Evolutionary conservation across 352 stramenopile species (phyloP).

Genomic region (Thraustochytrium striatum): DNA sequence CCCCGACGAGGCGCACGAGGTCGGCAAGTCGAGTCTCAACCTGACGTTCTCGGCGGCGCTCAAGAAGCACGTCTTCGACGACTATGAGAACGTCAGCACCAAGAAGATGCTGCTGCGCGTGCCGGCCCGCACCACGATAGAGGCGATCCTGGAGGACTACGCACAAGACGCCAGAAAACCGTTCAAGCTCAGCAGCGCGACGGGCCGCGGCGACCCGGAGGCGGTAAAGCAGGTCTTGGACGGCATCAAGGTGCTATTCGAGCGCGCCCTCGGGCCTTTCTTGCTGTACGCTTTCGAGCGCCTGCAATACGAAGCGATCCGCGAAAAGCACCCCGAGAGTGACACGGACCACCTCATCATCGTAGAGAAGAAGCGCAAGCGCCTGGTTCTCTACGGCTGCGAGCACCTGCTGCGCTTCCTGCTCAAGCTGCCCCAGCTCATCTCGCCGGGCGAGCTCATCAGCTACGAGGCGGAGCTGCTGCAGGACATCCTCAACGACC

Average conservation of each 20-base stretch:
- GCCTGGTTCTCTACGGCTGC: slow-evolving; percentile 13
- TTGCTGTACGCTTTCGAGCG: slow-evolving; percentile 39
- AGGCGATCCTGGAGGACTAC: slow-evolving; percentile 19
- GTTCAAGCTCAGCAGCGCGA: background rate
- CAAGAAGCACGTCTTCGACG: slow-evolving; percentile 11
- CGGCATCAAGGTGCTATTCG: slow-evolving; percentile 21
- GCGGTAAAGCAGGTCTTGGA: slow-evolving; percentile 1
- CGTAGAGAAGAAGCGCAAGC: slow-evolving; percentile 11
- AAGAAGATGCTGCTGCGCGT: background rate
- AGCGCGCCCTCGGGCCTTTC: slow-evolving; percentile 5
- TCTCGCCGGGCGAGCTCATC: slow-evolving; percentile 1
- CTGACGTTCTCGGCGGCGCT: background rate
- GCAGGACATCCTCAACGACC: slow-evolving; percentile 11
- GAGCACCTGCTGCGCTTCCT: slow-evolving; percentile 37
- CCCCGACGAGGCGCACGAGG: background rate
- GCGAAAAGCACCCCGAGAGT: slow-evolving; percentile 12
- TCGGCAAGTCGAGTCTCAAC: background rate
- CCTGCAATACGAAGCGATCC: slow-evolving; percentile 27
- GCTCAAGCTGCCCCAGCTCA: slow-evolving; percentile 18
- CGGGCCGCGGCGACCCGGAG: background rate
- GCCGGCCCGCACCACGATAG: background rate
- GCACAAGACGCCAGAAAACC: slow-evolving; percentile 1
- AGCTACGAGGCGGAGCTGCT: background rate
- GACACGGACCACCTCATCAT: slow-evolving; percentile 34
- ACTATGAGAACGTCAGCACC: slow-evolving; percentile 10